These are phyloP conservation scores for Podaxis rugospora DNA, from an alignment of 768 basidiomycete species.

Conservation along the genomic window DNA sequence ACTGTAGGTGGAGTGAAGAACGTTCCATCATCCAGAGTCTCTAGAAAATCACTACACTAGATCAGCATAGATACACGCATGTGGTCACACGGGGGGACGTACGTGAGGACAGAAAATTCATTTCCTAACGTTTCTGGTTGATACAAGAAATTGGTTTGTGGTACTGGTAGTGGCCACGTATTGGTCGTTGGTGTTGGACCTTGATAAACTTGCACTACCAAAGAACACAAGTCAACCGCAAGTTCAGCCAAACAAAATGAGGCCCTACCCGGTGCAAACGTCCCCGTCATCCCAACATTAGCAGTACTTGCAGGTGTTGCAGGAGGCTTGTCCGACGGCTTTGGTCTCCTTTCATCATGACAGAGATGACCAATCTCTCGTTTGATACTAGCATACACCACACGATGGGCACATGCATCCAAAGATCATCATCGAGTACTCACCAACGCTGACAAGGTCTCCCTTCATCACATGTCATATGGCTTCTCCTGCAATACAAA, in stretches of 20 bases:
- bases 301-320: conserved; percentile 16
- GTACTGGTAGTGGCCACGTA: conserved; percentile 47
- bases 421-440: conserved; percentile 25
- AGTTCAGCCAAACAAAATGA: neutral
- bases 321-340: conserved; percentile 41
- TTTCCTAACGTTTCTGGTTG: conserved; percentile 73
- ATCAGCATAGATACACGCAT: conserved; percentile 6
- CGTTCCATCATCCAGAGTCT: conserved; percentile 79
- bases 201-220: conserved; percentile 35
- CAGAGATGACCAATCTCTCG: conserved; percentile 95
- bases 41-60: conserved; percentile 70
- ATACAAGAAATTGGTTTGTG: conserved; percentile 56
- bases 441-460: conserved; percentile 92
- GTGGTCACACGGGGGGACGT: conserved; percentile 21
- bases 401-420: conserved; percentile 11
- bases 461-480: conserved; percentile 90
- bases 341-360: conserved; percentile 76
- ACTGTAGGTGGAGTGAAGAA: conserved; percentile 68
- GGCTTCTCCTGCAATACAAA: conserved; percentile 87
- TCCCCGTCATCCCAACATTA: conserved; percentile 28
- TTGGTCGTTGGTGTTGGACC: conserved; percentile 31
- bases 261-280: conserved; percentile 42
- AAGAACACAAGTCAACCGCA: neutral
- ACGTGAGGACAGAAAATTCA: conserved; percentile 81
- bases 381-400: conserved; percentile 63